Conservation (phyloP, 2,329 filamentous ascomycete species). For the Apiospora kogelbergensis region DNA sequence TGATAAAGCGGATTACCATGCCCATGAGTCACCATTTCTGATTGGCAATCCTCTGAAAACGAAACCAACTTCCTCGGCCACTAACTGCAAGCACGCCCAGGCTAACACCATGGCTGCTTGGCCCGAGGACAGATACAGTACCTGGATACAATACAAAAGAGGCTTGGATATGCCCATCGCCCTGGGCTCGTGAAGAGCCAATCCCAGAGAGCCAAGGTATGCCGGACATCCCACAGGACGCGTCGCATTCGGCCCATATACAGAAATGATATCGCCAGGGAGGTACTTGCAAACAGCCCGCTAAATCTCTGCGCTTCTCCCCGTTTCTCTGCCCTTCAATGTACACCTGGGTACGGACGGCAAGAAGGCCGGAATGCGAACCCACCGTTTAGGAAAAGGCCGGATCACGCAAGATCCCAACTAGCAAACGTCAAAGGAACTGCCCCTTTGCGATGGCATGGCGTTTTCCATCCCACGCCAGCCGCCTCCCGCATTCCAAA, state of each 20-base stretch:
- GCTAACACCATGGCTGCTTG: background rate
- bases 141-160: background rate
- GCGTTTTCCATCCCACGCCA: slow-evolving; percentile 1
- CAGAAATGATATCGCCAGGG: background rate
- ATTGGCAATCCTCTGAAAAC: background rate
- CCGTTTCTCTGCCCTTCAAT: background rate
- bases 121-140: background rate
- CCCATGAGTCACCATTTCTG: slow-evolving; percentile 3
- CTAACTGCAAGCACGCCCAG: background rate
- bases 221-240: slow-evolving; percentile 14
- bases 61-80: background rate
- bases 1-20: slow-evolving; percentile 4
- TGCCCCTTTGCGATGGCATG: background rate
- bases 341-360: background rate
- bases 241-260: slow-evolving; percentile 13
- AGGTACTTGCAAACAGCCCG: background rate
- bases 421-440: slow-evolving; percentile 11
- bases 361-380: slow-evolving; percentile 14
- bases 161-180: background rate
- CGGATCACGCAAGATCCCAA: slow-evolving; percentile 15
- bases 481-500: background rate
- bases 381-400: slow-evolving; percentile 9
- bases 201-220: slow-evolving; percentile 6
- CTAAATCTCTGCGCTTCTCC: background rate
- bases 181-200: background rate